Evolutionary conservation across 495 filamentous ascomycete genomes (phyloP).

Genomic region (Trichoderma virens): DNA sequence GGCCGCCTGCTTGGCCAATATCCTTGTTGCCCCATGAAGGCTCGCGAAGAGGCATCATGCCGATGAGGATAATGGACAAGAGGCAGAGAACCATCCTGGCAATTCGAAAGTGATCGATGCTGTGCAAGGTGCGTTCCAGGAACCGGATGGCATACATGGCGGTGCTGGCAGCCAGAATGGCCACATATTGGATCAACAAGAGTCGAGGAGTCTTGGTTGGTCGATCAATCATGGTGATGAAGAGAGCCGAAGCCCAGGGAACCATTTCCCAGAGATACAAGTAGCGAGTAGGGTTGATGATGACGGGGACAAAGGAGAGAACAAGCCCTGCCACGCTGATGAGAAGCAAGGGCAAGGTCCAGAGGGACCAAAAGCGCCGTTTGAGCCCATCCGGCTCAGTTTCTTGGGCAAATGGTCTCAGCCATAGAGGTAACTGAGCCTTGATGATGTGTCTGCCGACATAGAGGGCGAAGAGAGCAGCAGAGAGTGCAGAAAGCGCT

Average conservation of each 20-base stretch:
- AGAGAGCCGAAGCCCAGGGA: constrained; percentile 35
- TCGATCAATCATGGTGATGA: constrained; percentile 40
- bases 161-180: constrained; percentile 26
- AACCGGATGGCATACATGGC: constrained; percentile 14
- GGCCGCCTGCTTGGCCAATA: constrained; percentile 51
- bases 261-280: constrained; percentile 17
- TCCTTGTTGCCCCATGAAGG: constrained; percentile 46
- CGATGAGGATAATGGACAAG: constrained; percentile 40
- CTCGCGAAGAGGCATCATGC: constrained; percentile 66
- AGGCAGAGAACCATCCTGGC: constrained; percentile 23
- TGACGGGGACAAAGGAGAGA: constrained; percentile 17
- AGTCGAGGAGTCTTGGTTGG: constrained; percentile 39
- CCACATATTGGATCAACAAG: constrained; percentile 31
- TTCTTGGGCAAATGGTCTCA: constrained; percentile 22
- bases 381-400: constrained; percentile 12
- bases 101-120: constrained; percentile 33
- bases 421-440: constrained; percentile 1
- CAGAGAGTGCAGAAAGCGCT: background rate
- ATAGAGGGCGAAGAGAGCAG: background rate
- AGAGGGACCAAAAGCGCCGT: constrained; percentile 18
- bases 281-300: constrained; percentile 16
- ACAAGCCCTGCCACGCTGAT: constrained; percentile 19
- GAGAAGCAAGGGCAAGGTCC: constrained; percentile 17
- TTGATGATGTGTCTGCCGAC: background rate
- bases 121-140: constrained; percentile 25